Base-by-base conservation (phyloP, 345 rosid genomes). In the Linum lewisii region DNA sequence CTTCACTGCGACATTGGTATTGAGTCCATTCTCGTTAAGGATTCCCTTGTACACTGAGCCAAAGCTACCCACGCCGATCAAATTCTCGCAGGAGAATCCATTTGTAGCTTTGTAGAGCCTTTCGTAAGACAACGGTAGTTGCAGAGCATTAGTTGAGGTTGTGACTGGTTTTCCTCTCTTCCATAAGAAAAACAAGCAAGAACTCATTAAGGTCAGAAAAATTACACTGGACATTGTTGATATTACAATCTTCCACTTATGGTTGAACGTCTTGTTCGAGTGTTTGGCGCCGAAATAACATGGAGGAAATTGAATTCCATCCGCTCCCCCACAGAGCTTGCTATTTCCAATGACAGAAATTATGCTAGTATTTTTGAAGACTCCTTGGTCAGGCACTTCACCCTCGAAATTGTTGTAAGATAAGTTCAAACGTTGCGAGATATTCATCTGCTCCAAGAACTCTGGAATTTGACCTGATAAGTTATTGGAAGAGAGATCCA, bases 381-480 rank as follows among this genome's bases (percentile, higher is more conserved):
- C 34, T 29, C 34, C 34, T 29, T 29, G 34, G 7, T 29, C 34
- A 29, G 34, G 34, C 34, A 29, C 34, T 29, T 29, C 34, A 29
- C 85, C 83, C 22, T 78, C 78, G 0, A 82, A 66, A 36, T 69
- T 34, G 21, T 82, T 82, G 38, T 62, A 67, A 54, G 87, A 79
- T 15, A 74, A 60, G 58, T 78, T 67, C 55, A 70, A 64, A 6
- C n/a, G 25, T 0, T 36, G 1, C 2, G 74, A 62, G 6, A 60
- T 53, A 1, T 0, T 21, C 21, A 72, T 22, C 6, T 21, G 15
- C 22, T 53, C 50, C 0, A 77, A 13, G 24, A 42, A 63, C 21
- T 50, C 15, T 0, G 78, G 80, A 45, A 77, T 71, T 21, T 49
- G 20, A 1, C 75, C 69, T 0, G 70, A 65, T 14, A 78, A 51